phyloP scores from a whole-genome alignment of 2,329 filamentous ascomycete genomes.

The Hymenoscyphus occultus region DNA sequence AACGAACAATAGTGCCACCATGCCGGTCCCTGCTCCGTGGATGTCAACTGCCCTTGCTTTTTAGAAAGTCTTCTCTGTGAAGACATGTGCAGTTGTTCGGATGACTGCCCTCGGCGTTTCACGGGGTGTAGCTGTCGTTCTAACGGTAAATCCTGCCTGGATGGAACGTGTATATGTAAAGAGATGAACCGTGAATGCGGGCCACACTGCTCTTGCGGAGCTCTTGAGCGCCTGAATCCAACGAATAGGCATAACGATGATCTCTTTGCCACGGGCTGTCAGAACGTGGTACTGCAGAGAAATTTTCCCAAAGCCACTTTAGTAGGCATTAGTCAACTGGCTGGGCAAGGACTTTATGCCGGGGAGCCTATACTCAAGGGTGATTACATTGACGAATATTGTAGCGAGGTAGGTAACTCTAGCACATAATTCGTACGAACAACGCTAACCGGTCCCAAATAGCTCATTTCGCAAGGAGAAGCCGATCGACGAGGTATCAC shows the following conservation, averaged over 20 bases:
- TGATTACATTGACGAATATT: slow-evolving; percentile 79
- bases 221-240: slow-evolving; percentile 65
- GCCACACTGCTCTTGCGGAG: slow-evolving; percentile 72
- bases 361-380: slow-evolving; percentile 45
- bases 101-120: slow-evolving; percentile 61
- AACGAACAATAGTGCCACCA: slow-evolving; percentile 58
- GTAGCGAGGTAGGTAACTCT: slow-evolving; percentile 63
- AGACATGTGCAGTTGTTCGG: slow-evolving; percentile 64
- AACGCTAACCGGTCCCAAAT: background rate
- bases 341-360: slow-evolving; percentile 68
- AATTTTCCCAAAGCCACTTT: slow-evolving; percentile 63
- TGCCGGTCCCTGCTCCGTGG: slow-evolving; percentile 57
- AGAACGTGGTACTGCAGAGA: slow-evolving; percentile 70
- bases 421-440: background rate
- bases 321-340: slow-evolving; percentile 67
- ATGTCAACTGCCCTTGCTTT: slow-evolving; percentile 60
- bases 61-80: slow-evolving; percentile 64
- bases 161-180: slow-evolving; percentile 67
- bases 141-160: slow-evolving; percentile 56
- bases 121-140: slow-evolving; percentile 62
- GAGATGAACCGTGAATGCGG: slow-evolving; percentile 77
- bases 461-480: slow-evolving; percentile 52
- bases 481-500: slow-evolving; percentile 34
- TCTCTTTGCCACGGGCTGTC: slow-evolving; percentile 59
- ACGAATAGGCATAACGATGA: slow-evolving; percentile 59